Percentiles rank a stretch among this genome's conserved stretches.
These are phyloP conservation scores for Aspergillus kassunensis DNA, from an alignment of 495 filamentous ascomycete species.

Conservation along the genomic window DNA sequence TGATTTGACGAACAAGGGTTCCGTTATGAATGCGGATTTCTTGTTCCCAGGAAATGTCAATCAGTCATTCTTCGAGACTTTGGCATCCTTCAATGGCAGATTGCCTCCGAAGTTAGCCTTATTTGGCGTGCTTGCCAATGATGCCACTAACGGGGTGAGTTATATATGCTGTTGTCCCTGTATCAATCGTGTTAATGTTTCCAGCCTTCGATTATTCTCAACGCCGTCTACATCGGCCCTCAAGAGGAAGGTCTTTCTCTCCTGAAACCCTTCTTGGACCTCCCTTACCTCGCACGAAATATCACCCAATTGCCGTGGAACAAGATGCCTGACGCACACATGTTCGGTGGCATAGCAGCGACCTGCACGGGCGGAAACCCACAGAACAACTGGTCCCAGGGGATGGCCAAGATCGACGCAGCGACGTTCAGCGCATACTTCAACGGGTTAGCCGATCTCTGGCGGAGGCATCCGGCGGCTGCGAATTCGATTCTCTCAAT, in stretches of 20 bases:
- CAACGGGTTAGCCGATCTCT: neutral
- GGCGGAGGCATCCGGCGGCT: neutral
- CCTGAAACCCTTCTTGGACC: neutral
- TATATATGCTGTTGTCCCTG: no score
- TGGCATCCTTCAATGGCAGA: no score
- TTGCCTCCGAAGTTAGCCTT: no score
- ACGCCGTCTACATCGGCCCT: neutral
- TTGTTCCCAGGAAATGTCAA: no score
- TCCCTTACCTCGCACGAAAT: neutral
- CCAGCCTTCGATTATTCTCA: neutral
- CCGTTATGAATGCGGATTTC: no score
- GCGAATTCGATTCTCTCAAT: no score
- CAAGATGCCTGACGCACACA: no score
- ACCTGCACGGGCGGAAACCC: neutral
- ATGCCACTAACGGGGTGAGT: no score
- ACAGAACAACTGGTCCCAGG: neutral
- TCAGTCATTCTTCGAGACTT: no score
- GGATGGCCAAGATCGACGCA: neutral
- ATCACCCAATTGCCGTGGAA: no score
- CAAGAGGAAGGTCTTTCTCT: neutral
- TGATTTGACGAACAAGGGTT: no score
- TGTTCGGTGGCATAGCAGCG: neutral
- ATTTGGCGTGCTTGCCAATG: no score
- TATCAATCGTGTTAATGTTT: neutral
- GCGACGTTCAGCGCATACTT: neutral